Evolutionary conservation across 305 asterid species (phyloP), one percentile per base, ranked within the genome.

Genomic region (Solanum hybrid): DNA sequence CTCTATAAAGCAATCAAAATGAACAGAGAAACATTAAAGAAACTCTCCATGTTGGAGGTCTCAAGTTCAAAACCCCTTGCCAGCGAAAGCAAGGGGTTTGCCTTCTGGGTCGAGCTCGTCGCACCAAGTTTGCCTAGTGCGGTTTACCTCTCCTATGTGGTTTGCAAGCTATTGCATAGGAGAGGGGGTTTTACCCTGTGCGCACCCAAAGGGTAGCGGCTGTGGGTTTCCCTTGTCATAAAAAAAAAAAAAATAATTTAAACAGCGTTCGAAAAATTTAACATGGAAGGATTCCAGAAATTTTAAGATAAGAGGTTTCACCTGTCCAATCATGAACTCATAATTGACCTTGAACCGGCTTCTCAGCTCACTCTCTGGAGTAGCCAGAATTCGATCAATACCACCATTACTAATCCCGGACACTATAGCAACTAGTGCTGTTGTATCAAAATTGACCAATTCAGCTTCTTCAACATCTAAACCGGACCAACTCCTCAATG

Each of bases 361-460:
- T 92, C 97, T 95, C 92, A 97, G 67, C 87, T 96, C 94, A 89
- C 90, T 88, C 95, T 95, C 97, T 10, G 96, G 92, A 37, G 94
- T 94, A 74, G 94, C 94, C 93, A 97, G 93, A 93, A 96, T 93
- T 89, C 93, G 93, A 42, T 42, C 91, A 5, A 94, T 88, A 39
- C 94, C 92, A 24, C 95, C 96, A 91, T 96, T 97, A 90, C 99
- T 96, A 78, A 96, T 96, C 89, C 99, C 99, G 1, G 99, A 97
- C 83, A 94, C 98, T 80, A 95, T 89, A 24, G 99, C 99, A 89
- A 97, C 92, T 93, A 97, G 86, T 80, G 99, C 95, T 61, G 99
- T 96, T 24, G 99, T 96, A 91, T 97, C 99, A 91, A 96, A 96
- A 93, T 96, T 96, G 89, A 96, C 95, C 92, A 97, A 83, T 90